Evolutionary conservation across 1,284 basidiomycete species (phyloP), one percentile per base, ranked within the genome.

Genomic region (Apiotrichum siamense): DNA sequence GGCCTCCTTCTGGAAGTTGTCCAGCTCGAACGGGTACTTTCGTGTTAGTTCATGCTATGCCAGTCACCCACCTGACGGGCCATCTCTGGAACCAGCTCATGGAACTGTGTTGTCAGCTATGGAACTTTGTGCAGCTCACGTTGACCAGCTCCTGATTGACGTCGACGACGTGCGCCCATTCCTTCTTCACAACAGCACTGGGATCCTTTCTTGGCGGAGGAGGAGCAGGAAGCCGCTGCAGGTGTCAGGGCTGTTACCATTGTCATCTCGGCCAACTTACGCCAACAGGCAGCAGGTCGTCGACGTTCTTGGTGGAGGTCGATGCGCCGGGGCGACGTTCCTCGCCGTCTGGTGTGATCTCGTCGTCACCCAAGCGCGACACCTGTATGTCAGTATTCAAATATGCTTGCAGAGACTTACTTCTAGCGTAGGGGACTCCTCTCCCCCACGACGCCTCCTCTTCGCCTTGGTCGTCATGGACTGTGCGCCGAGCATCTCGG

Each of bases 81-180:
- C 72, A 73, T 73, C 47, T 76, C 73, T 1, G 74, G 73, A 3
- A 76, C 74, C 7, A 76, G 68, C 55, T 76, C 73, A 33, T 73
- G 55, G 59, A 76, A 76, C 72, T 75, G 50, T 1, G 9, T 12
- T 20, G 47, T 48, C 32, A 48, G 47, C 37, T 32, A 7, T 5
- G 12, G 0, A 17, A 15, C 10, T 24, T 31, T 18, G 26, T 18
- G 18, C 7, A 18, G 56, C 73, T 55, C 24, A 75, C 73, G 67
- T 97, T 97, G 24, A 79, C 77, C 67, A 97, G 83, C 32, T 88
- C 85, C 63, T 87, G 85, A 65, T 89, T 91, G 59, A 97, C 83
- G 68, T 98, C 89, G 15, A 98, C 87, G 18, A 92, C 87, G 77
- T 97, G 96, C 2, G 94, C 96, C 96, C 96, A 99, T 61, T 97